Conservation (phyloP, 1,139 yeast genomes). For the Saccharomycopsis hybrid region DNA sequence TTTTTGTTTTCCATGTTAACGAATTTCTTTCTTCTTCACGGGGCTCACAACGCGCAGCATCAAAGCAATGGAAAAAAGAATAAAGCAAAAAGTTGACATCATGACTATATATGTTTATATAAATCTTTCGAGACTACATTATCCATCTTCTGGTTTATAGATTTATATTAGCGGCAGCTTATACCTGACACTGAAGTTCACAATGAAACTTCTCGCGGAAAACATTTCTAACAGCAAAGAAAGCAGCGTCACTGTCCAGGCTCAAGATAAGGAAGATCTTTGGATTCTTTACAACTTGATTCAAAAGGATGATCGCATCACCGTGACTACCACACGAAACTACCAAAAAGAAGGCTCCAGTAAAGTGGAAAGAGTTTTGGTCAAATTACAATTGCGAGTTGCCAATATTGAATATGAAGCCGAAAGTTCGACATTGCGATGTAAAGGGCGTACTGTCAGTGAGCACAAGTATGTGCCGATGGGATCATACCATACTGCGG, state of each 20-base stretch:
- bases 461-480: slow-evolving; percentile 76
- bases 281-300: slow-evolving; percentile 84
- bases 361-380: slow-evolving; percentile 50
- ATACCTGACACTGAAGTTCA: no score
- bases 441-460: slow-evolving; percentile 72
- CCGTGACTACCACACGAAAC: slow-evolving; percentile 61
- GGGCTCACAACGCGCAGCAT: no score
- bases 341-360: slow-evolving; percentile 42
- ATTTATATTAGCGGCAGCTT: no score
- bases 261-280: slow-evolving; percentile 88
- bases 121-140: no score
- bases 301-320: slow-evolving; percentile 67
- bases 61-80: no score
- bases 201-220: neutral
- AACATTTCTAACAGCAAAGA: slow-evolving; percentile 1
- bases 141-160: no score
- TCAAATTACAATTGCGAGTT: slow-evolving; percentile 52
- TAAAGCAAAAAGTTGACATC: no score
- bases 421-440: slow-evolving; percentile 65
- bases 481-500: slow-evolving; percentile 85
- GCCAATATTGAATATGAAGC: slow-evolving; percentile 76
- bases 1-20: no score
- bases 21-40: no score
- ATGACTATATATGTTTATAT: no score
- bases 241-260: slow-evolving; percentile 4